Percentiles rank a stretch among this genome's conserved stretches.
Conservation (phyloP, 1,284 basidiomycete species). For the Papiliotrema laurentii region DNA sequence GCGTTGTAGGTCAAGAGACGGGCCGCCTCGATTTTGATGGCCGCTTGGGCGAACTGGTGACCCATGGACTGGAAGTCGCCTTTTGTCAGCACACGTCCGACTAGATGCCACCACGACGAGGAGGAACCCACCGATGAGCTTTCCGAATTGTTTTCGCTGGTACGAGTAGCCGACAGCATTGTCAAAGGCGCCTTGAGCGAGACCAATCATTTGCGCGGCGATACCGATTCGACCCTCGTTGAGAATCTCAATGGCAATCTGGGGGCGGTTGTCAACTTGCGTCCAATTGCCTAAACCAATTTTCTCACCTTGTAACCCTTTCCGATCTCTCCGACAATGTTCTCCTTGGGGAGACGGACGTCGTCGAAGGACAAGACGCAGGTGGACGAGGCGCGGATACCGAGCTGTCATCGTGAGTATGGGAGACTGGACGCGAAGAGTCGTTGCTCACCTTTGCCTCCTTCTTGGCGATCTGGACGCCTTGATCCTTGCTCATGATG, state of each 20-base stretch:
- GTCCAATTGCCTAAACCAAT: neutral
- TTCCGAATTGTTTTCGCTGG: conserved; percentile 89
- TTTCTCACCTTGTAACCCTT: conserved; percentile 82
- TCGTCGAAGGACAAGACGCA: conserved; percentile 97
- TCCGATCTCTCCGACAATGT: conserved; percentile 78
- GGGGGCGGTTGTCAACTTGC: conserved; percentile 1
- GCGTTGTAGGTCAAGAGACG: conserved; percentile 94
- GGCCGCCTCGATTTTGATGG: conserved; percentile 87
- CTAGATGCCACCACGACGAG: neutral
- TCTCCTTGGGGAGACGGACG: conserved; percentile 83
- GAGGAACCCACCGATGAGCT: conserved; percentile 60
- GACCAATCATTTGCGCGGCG: conserved; percentile 92
- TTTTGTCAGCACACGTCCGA: neutral
- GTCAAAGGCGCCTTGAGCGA: conserved; percentile 95
- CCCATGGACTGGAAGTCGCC: conserved; percentile 78
- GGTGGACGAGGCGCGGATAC: conserved; percentile 94
- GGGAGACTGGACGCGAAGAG: no score
- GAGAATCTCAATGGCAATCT: conserved; percentile 94
- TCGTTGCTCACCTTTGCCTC: conserved; percentile 70
- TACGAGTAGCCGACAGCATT: conserved; percentile 90
- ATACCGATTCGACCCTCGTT: conserved; percentile 98
- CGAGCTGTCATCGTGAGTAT: no score
- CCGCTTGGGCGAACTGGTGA: conserved; percentile 87
- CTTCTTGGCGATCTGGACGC: conserved; percentile 96
- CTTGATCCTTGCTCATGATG: conserved; percentile 92